phyloP scores from a whole-genome alignment of 2,329 filamentous ascomycete genomes.

The Apiospora koreana region DNA sequence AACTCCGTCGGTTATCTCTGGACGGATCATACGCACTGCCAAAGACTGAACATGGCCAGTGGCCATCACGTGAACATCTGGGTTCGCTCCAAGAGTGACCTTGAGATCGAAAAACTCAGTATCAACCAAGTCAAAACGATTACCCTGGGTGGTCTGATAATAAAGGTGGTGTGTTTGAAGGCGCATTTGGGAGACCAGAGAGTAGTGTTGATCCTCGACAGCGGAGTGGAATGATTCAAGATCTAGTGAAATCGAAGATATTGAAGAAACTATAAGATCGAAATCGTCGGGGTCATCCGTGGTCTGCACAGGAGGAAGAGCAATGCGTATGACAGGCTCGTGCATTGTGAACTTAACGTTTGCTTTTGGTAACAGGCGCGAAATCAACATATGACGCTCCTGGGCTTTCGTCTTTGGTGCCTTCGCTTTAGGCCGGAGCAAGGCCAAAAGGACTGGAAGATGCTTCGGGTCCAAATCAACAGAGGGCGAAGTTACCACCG shows the following conservation, averaged over 20 bases:
- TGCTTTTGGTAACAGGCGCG: conserved; percentile 88
- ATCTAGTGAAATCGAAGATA: conserved; percentile 90
- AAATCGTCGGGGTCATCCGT: conserved; percentile 74
- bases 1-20: conserved; percentile 90
- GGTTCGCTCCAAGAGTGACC: conserved; percentile 79
- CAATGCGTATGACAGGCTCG: conserved; percentile 89
- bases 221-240: conserved; percentile 94
- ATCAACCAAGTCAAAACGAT: conserved; percentile 82
- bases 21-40: conserved; percentile 83
- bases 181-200: conserved; percentile 77
- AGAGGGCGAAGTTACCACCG: conserved; percentile 93
- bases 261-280: conserved; percentile 91
- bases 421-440: conserved; percentile 62
- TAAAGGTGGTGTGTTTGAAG: conserved; percentile 88
- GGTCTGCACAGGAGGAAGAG: conserved; percentile 75
- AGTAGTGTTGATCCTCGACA: conserved; percentile 83
- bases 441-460: conserved; percentile 78
- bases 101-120: conserved; percentile 89
- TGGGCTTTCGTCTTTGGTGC: conserved; percentile 42
- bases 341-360: conserved; percentile 96
- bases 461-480: conserved; percentile 91
- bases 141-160: conserved; percentile 84
- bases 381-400: conserved; percentile 71
- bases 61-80: conserved; percentile 80
- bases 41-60: conserved; percentile 83